These are phyloP conservation scores for Ceratocystis destructans DNA, from an alignment of 2,329 filamentous ascomycete species.

Conservation along the genomic window DNA sequence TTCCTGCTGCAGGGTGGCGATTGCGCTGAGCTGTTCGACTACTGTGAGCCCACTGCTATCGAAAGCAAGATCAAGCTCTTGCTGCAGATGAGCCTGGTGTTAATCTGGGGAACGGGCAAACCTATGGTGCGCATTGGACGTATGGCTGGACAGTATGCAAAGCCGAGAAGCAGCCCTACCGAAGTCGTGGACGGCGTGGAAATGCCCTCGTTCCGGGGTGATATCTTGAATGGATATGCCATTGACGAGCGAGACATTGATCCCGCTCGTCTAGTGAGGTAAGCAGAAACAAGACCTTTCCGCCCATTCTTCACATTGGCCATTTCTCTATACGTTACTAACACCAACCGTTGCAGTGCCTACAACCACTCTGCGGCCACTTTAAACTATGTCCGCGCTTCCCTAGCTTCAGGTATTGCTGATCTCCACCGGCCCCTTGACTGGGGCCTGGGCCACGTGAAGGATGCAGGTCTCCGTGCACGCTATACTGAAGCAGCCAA, in stretches of 20 bases:
- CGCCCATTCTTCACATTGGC: not conserved
- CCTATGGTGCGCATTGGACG: constrained; percentile 87
- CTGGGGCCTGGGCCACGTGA: constrained; percentile 87
- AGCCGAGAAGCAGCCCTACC: constrained; percentile 77
- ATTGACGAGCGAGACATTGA: constrained; percentile 65
- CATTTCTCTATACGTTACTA: not conserved
- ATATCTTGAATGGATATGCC: constrained; percentile 85
- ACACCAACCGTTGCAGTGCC: constrained; percentile 37
- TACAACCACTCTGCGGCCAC: constrained; percentile 95
- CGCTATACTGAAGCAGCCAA: constrained; percentile 77
- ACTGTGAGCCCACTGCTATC: constrained; percentile 79
- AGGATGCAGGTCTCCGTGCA: constrained; percentile 65
- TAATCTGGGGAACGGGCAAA: constrained; percentile 73
- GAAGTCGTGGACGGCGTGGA: constrained; percentile 68
- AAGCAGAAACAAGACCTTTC: constrained; percentile 20
- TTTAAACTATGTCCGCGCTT: constrained; percentile 78
- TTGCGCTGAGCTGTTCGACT: constrained; percentile 94
- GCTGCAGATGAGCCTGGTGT: constrained; percentile 88
- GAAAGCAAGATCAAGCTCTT: constrained; percentile 95
- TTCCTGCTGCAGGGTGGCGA: constrained; percentile 94
- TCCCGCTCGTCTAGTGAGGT: constrained; percentile 65
- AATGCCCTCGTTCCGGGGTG: constrained; percentile 82
- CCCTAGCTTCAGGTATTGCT: constrained; percentile 75
- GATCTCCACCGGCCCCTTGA: constrained; percentile 88
- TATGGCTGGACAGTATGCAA: constrained; percentile 96